These are phyloP conservation scores for Dicorynia guianensis DNA, from an alignment of 306 rosid genomes.

Conservation along the genomic window DNA sequence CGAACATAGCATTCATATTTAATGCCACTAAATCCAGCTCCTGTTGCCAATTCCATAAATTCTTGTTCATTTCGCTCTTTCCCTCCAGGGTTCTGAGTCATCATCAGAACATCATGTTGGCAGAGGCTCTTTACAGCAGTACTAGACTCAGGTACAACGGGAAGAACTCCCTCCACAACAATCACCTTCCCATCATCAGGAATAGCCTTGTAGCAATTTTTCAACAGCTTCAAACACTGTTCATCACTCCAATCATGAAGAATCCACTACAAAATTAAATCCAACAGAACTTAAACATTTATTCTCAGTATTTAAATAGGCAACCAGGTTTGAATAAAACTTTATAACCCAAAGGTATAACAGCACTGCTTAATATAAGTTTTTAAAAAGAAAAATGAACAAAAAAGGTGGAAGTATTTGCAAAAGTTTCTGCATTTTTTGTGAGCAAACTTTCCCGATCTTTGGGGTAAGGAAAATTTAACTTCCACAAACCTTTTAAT, in stretches of 20 bases:
- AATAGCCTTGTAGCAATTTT: conserved; percentile 43
- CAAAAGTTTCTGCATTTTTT: too few species aligned
- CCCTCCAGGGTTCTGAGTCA: conserved; percentile 50
- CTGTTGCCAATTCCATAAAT: conserved; percentile 38
- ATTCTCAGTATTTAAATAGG: not conserved
- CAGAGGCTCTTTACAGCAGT: not conserved
- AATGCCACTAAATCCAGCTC: conserved; percentile 47
- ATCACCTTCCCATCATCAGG: conserved; percentile 34
- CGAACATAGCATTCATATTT: conserved; percentile 26
- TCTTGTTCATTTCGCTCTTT: conserved; percentile 47
- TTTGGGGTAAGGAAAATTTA: too few species aligned
- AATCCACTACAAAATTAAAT: conserved; percentile 21
- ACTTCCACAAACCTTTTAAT: too few species aligned
- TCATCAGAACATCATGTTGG: conserved; percentile 41
- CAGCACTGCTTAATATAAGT: too few species aligned
- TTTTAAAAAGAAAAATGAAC: too few species aligned
- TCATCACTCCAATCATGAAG: conserved; percentile 50
- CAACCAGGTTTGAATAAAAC: not conserved
- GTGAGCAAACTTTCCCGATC: too few species aligned
- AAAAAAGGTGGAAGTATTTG: too few species aligned
- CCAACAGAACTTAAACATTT: not conserved
- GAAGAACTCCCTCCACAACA: conserved; percentile 20
- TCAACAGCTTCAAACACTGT: conserved; percentile 40
- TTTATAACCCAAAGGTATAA: too few species aligned
- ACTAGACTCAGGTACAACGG: conserved; percentile 21